These are phyloP conservation scores for Straminergon stramineum DNA, from an alignment of 225 moss, liverwort and hornwort genomes.

Conservation along the genomic window DNA sequence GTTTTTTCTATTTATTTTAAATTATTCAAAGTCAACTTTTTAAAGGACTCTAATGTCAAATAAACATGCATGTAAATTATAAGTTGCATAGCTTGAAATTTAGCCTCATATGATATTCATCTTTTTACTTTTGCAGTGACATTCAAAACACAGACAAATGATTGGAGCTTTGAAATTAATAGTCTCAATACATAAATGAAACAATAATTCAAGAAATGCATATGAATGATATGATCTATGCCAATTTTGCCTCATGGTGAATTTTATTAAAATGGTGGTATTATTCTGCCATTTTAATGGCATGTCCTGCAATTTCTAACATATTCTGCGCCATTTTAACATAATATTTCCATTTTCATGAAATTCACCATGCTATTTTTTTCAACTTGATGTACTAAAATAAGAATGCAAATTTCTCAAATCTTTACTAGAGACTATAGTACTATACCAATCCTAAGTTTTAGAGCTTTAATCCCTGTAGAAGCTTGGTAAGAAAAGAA, in stretches of 20 bases:
- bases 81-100: rapidly evolving
- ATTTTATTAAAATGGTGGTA: too few relatives aligned
- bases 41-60: background rate
- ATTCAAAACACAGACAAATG: background rate
- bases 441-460: background rate
- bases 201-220: background rate
- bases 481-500: background rate
- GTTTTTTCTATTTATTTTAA: background rate
- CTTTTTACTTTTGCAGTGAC: background rate
- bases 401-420: background rate
- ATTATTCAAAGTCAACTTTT: background rate
- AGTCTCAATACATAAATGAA: background rate
- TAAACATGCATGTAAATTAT: background rate
- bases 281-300: too few relatives aligned
- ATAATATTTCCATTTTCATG: too few relatives aligned
- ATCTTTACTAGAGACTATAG: background rate
- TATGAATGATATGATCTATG: background rate
- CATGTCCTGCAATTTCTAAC: too few relatives aligned
- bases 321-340: too few relatives aligned
- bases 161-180: background rate
- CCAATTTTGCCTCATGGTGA: too few relatives aligned
- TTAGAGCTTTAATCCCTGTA: background rate
- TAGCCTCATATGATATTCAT: background rate
- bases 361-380: too few relatives aligned
- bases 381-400: background rate